These are phyloP conservation scores for Colletotrichum agaves DNA, from an alignment of 2,329 filamentous ascomycete genomes.

Conservation along the genomic window DNA sequence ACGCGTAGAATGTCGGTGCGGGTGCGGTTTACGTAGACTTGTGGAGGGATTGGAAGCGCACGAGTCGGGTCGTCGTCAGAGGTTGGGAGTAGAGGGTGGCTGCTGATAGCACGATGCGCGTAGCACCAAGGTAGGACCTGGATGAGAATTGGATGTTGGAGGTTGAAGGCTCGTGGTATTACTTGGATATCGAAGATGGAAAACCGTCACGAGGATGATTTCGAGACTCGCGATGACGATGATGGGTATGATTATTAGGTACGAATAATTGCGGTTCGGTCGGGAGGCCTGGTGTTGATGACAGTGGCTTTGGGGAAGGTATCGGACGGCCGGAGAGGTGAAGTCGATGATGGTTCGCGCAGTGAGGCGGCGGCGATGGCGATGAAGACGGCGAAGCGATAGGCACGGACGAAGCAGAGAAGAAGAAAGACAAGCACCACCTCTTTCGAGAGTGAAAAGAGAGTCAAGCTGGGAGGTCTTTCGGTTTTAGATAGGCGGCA, in stretches of 20 bases:
- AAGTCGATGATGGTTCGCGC: background rate
- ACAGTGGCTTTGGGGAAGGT: background rate
- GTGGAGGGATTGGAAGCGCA: conserved; percentile 27
- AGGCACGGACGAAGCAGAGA: background rate
- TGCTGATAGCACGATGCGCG: conserved; percentile 7
- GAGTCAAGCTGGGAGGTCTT: background rate
- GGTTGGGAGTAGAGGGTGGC: conserved; percentile 23
- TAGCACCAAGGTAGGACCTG: conserved; percentile 14
- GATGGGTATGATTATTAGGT: conserved; percentile 13
- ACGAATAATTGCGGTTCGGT: conserved; percentile 7
- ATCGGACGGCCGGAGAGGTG: background rate
- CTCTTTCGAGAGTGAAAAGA: background rate
- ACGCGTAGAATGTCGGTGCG: conserved; percentile 23
- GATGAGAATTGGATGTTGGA: background rate
- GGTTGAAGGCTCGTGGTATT: conserved; percentile 11
- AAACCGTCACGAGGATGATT: conserved; percentile 24
- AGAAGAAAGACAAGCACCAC: conserved; percentile 2
- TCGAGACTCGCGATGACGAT: conserved; percentile 33
- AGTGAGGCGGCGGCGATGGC: conserved; percentile 6
- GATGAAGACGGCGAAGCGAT: conserved; percentile 17
- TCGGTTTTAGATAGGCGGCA: conserved; percentile 25
- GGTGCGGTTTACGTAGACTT: conserved; percentile 30
- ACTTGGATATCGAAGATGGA: conserved; percentile 22
- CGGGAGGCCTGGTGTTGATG: conserved; percentile 16
- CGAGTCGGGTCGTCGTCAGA: conserved; percentile 34